Evolutionary conservation across 2,329 filamentous ascomycete species (phyloP).

Genomic region (Colletotrichum abscissum): DNA sequence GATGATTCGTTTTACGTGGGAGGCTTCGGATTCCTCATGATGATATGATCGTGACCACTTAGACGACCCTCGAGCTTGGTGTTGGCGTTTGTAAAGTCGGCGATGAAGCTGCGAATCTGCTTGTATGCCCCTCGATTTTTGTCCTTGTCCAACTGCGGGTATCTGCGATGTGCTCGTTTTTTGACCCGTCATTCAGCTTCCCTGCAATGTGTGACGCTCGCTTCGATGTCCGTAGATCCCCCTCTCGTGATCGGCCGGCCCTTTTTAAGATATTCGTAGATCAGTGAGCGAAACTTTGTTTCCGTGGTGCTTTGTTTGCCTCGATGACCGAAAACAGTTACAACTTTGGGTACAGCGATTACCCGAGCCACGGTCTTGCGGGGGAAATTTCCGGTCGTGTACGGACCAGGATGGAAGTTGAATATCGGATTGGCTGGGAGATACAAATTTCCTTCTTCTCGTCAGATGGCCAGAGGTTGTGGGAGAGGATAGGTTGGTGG

Average conservation of each 20-base stretch:
- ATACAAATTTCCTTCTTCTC: not conserved
- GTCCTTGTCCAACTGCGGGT: not conserved
- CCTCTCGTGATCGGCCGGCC: not conserved
- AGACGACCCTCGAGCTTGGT: not conserved
- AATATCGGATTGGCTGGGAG: not conserved
- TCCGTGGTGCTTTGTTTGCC: not conserved
- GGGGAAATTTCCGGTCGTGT: not conserved
- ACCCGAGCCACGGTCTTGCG: not conserved
- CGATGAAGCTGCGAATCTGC: not conserved
- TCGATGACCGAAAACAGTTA: conserved; percentile 15
- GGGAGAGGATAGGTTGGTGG: not conserved
- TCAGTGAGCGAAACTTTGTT: not conserved
- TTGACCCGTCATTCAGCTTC: not conserved
- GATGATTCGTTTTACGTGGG: conserved; percentile 23
- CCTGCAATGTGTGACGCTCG: not conserved
- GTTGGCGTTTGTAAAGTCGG: not conserved
- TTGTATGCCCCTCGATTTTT: not conserved
- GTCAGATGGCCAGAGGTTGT: not conserved
- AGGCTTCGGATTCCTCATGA: conserved; percentile 34
- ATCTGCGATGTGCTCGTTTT: not conserved
- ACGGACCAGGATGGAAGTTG: not conserved
- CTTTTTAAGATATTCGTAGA: not conserved
- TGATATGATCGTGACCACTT: conserved; percentile 13
- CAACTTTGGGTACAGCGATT: not conserved
- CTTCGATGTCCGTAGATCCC: not conserved